Evolutionary conservation across 2,329 filamentous ascomycete genomes (phyloP), one percentile per base, ranked within the genome.

Genomic region (Dactylonectria estremocensis): DNA sequence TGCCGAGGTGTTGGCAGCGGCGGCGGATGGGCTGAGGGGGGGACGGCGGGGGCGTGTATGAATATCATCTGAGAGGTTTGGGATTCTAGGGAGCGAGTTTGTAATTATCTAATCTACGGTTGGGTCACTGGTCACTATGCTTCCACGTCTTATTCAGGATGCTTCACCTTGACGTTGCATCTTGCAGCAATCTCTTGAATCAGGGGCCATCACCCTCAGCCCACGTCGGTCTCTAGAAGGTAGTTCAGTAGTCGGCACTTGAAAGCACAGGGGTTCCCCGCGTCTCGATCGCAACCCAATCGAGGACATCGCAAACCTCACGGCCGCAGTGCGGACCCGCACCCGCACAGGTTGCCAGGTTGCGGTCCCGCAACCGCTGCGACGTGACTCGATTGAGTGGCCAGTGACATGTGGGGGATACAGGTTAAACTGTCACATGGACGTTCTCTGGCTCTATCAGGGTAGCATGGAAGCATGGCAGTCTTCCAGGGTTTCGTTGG

Each of bases 1-100:
- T 7, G 75, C 75, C 7, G 71, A 77, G 37, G 68, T 69, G 2
- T 60, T 77, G 24, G 67, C 63, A 9, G 46, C 58, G 7, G 58
- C 65, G 22, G 46, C 64, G n/a, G 58, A 66, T 48, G 58, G 64
- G n/a, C 9, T 66, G 20, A 60, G 31, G 22, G 52, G 55, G 6
- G 48, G 50, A 53, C 9, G 11, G 24, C n/a, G 6, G 20, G 16
- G 14, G 2, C 13, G 8, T 37, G n/a, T 13, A 20, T n/a, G 14
- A 20, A 37, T 35, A 22, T 7, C 28, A 7, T 22, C 9, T 5
- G n/a, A 22, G 11, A 28, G 16, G 9, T 13, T 20, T 10, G n/a
- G 18, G 50, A 14, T 37, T 35, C n/a, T 48, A 9, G 2, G 28
- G 13, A 22, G 20, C 18, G 28, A 31, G 31, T 20, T 28, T 28